These are phyloP conservation scores for Candida ascalaphidarum DNA, from an alignment of 805 yeast species.

Conservation along the genomic window DNA sequence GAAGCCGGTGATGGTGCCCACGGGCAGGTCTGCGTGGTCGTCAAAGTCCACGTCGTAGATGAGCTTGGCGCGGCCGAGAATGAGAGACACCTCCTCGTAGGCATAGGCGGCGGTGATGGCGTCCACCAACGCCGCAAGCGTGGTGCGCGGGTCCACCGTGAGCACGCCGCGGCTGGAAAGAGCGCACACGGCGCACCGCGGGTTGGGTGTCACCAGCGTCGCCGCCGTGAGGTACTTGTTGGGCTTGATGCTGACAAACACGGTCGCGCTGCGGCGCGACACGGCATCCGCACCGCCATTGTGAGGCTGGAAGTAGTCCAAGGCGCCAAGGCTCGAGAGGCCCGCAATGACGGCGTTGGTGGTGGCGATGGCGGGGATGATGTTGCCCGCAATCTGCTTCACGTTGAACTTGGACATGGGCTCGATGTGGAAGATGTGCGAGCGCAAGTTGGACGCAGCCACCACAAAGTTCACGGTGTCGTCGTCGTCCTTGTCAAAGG, in stretches of 20 bases:
- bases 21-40: slow-evolving; percentile 49
- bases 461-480: slow-evolving; percentile 86
- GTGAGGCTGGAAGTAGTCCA: slow-evolving; percentile 36
- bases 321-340: slow-evolving; percentile 65
- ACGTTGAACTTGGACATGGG: slow-evolving; percentile 73
- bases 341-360: slow-evolving; percentile 96
- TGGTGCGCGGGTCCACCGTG: slow-evolving; percentile 23
- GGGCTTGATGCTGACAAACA: slow-evolving; percentile 35
- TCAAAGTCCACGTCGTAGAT: slow-evolving; percentile 85
- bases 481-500: slow-evolving; percentile 92
- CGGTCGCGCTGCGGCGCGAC: slow-evolving; percentile 16
- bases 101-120: slow-evolving; percentile 39
- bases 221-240: slow-evolving; percentile 63
- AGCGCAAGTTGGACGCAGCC: slow-evolving; percentile 75
- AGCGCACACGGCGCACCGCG: slow-evolving; percentile 62
- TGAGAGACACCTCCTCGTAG: slow-evolving; percentile 49
- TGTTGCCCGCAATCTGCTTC: slow-evolving; percentile 95
- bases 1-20: slow-evolving; percentile 46
- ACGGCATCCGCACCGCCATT: slow-evolving; percentile 18
- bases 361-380: slow-evolving; percentile 97
- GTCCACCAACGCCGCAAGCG: slow-evolving; percentile 46
- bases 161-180: slow-evolving; percentile 45
- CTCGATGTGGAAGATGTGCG: slow-evolving; percentile 61
- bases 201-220: slow-evolving; percentile 51
- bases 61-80: slow-evolving; percentile 51